These are phyloP conservation scores for Trypanosomatidae sp. DNA, from an alignment of 208 protist species.

Conservation along the genomic window DNA sequence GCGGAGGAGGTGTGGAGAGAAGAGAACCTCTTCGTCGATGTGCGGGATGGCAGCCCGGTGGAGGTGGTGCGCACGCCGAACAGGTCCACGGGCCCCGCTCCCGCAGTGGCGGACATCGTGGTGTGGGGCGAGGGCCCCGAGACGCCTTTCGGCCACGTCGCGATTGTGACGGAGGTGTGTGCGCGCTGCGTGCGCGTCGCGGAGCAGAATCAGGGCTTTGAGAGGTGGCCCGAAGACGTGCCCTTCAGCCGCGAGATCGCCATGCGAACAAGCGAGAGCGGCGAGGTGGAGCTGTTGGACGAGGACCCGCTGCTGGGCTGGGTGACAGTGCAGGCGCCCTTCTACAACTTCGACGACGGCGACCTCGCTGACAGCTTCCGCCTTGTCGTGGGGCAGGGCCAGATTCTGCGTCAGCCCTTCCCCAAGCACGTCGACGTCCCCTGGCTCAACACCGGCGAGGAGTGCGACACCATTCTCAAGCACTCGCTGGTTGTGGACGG, in stretches of 20 bases:
- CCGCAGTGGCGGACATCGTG: slow-evolving; percentile 51
- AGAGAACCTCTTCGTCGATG: slow-evolving; percentile 23
- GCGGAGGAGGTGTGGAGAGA: slow-evolving; percentile 53
- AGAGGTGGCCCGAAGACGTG: slow-evolving; percentile 42
- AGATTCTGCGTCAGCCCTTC: slow-evolving; percentile 50
- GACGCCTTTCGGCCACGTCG: slow-evolving; percentile 62
- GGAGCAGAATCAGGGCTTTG: slow-evolving; percentile 76
- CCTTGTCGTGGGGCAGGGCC: slow-evolving; percentile 35
- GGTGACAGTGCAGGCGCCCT: no score
- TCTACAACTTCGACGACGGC: no score
- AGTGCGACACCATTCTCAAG: slow-evolving; percentile 64
- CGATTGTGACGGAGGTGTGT: slow-evolving; percentile 46
- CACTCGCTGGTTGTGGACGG: slow-evolving; percentile 41
- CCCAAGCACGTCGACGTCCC: slow-evolving; percentile 44
- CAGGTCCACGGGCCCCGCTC: slow-evolving; percentile 21
- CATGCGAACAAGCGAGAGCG: no score
- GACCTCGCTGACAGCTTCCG: no score
- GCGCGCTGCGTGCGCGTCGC: slow-evolving; percentile 39
- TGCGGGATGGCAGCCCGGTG: slow-evolving; percentile 30
- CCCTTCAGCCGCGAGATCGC: no score
- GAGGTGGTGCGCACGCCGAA: slow-evolving; percentile 33
- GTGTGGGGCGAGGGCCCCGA: slow-evolving; percentile 48
- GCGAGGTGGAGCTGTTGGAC: no score
- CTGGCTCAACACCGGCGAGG: slow-evolving; percentile 42
- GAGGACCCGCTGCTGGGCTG: no score